Percentiles rank a stretch among this genome's conserved stretches.
These are phyloP conservation scores for Myriosclerotinia duriaeana DNA, from an alignment of 2,329 filamentous ascomycete genomes.

Conservation along the genomic window DNA sequence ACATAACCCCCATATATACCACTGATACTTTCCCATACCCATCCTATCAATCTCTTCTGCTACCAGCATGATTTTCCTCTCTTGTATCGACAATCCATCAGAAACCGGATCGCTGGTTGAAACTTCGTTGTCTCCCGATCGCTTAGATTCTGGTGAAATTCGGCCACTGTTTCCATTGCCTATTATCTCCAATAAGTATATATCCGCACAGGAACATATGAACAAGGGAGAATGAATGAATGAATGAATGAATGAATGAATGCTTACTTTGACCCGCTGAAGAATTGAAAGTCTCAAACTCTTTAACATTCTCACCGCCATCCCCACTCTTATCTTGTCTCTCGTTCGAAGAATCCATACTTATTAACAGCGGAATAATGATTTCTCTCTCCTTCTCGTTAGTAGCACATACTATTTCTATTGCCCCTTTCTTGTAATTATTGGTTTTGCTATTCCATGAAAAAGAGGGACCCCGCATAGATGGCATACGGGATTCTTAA, in stretches of 20 bases:
- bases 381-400: constrained; percentile 10
- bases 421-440: not conserved
- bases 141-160: not conserved
- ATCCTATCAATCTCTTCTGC: constrained; percentile 30
- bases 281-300: not conserved
- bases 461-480: constrained; percentile 2
- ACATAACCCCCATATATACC: constrained; percentile 36
- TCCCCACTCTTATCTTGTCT: not conserved
- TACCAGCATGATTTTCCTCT: constrained; percentile 29
- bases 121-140: not conserved
- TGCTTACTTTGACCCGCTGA: not conserved
- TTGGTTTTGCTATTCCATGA: too few species aligned
- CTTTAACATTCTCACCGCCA: not conserved
- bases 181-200: not conserved
- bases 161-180: not conserved
- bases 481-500: not conserved
- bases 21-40: constrained; percentile 37
- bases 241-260: too few species aligned
- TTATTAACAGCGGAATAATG: constrained; percentile 16
- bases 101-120: not conserved
- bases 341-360: constrained; percentile 5
- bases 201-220: not conserved
- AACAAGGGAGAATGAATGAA: not conserved
- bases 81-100: constrained; percentile 21
- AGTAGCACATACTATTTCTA: not conserved